A percentile compares a stretch with the other conserved stretches of the same genome.
phyloP scores from a whole-genome alignment of 495 filamentous ascomycete species.

The Trichoderma orchidacearum region DNA sequence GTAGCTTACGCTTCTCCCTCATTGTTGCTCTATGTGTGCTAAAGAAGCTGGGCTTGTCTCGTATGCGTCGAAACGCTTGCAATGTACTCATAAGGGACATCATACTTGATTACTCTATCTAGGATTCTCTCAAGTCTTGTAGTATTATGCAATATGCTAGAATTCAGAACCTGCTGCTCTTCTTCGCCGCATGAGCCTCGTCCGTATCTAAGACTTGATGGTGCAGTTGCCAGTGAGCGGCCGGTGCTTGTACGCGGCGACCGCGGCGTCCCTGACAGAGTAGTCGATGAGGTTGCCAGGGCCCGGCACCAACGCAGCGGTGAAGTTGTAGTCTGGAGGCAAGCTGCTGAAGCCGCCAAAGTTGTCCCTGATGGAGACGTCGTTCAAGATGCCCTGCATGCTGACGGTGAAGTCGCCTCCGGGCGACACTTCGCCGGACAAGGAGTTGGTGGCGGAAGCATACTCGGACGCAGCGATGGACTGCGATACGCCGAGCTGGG shows the following conservation, averaged over 20 bases:
- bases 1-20: no score
- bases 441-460: conserved; percentile 6
- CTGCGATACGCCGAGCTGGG: conserved; percentile 9
- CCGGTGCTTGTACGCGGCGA: conserved; percentile 1
- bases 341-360: conserved; percentile 15
- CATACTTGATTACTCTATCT: no score
- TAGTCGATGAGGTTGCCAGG: conserved; percentile 19
- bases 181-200: no score
- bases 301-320: conserved; percentile 13
- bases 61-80: no score
- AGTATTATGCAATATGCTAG: no score
- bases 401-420: conserved; percentile 11
- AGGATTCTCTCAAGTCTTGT: no score
- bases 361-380: conserved; percentile 12
- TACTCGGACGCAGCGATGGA: conserved; percentile 9
- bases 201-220: no score
- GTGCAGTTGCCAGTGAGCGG: conserved; percentile 4
- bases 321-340: conserved; percentile 10
- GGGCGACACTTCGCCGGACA: conserved; percentile 10
- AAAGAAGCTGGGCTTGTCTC: no score
- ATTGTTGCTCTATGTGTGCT: no score
- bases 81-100: no score
- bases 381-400: conserved; percentile 12
- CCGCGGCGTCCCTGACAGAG: conserved; percentile 11
- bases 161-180: no score